Percentiles rank a stretch among this genome's conserved stretches.
phyloP scores from a whole-genome alignment of 306 rosid species.

The Leucaena leucocephala region DNA sequence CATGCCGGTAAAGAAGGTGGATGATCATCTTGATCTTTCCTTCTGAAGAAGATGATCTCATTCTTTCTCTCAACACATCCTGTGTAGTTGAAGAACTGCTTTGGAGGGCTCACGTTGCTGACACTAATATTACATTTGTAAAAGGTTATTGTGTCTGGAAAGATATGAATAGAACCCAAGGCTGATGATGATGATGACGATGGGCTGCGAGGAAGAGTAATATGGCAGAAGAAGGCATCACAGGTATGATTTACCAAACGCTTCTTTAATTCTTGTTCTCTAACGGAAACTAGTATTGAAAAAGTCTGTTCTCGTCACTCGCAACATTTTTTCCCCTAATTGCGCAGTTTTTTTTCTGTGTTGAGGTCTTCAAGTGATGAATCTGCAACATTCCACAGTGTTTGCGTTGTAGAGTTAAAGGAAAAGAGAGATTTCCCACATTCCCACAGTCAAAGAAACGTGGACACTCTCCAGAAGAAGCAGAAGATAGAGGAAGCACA shows the following conservation, averaged over 20 bases:
- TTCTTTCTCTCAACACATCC: neutral
- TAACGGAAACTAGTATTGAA: neutral
- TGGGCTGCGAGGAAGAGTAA: slow-evolving; percentile 22
- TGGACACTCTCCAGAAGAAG: slow-evolving; percentile 4
- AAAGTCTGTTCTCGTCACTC: neutral
- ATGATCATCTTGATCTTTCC: neutral
- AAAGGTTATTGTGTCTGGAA: neutral
- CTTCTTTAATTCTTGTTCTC: neutral
- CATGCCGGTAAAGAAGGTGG: neutral
- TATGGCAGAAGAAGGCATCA: neutral
- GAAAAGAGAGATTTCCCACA: neutral
- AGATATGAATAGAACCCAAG: slow-evolving; percentile 2
- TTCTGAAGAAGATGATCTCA: slow-evolving; percentile 14
- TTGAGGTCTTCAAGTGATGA: slow-evolving; percentile 6
- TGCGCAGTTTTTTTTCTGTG: neutral
- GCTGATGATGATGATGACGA: neutral
- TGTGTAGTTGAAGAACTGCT: neutral
- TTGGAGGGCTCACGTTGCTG: neutral
- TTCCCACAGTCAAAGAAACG: slow-evolving; percentile 38
- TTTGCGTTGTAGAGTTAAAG: neutral
- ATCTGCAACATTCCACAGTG: slow-evolving; percentile 38
- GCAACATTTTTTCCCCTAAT: slow-evolving; percentile 11
- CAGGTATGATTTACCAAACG: neutral
- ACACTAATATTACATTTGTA: slow-evolving; percentile 35
- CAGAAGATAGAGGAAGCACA: neutral